Percentiles rank a stretch among this genome's conserved stretches.
Conservation (phyloP, 768 basidiomycete species). For the Boletus sp. region DNA sequence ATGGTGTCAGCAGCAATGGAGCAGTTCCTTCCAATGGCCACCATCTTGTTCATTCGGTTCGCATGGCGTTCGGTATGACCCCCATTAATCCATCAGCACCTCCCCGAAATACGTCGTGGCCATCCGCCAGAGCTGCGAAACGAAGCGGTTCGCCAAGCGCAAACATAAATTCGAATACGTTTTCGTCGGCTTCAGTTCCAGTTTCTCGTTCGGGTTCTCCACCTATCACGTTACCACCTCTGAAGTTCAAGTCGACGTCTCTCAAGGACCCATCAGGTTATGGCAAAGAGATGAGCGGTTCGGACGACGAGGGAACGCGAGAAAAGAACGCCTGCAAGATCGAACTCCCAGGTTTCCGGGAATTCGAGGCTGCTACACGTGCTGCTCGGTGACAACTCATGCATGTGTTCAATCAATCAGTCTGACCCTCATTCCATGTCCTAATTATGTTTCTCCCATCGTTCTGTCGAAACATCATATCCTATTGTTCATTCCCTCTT, state of each 20-base stretch:
- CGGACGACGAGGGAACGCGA: conserved; percentile 21
- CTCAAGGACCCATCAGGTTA: conserved; percentile 9
- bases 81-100: conserved; percentile 51
- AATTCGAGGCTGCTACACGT: conserved; percentile 54
- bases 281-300: conserved; percentile 19
- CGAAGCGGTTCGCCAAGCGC: conserved; percentile 9
- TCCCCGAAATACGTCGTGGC: conserved; percentile 40
- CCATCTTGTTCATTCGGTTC: conserved; percentile 80
- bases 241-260: conserved; percentile 43
- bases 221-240: conserved; percentile 68
- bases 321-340: conserved; percentile 32
- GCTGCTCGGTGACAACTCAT: conserved; percentile 15
- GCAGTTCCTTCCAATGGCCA: conserved; percentile 39
- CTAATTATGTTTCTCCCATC: conserved; percentile 7
- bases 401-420: neutral
- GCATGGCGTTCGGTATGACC: conserved; percentile 90
- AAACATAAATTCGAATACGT: conserved; percentile 4
- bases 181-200: conserved; percentile 38
- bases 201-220: conserved; percentile 63
- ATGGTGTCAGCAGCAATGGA: conserved; percentile 31
- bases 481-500: conserved; percentile 14
- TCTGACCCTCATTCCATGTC: neutral
- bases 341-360: conserved; percentile 60
- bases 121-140: conserved; percentile 24
- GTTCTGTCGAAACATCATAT: conserved; percentile 14